Conservation (phyloP, 2,329 filamentous ascomycete genomes). For the Fusarium protoensiforme region DNA sequence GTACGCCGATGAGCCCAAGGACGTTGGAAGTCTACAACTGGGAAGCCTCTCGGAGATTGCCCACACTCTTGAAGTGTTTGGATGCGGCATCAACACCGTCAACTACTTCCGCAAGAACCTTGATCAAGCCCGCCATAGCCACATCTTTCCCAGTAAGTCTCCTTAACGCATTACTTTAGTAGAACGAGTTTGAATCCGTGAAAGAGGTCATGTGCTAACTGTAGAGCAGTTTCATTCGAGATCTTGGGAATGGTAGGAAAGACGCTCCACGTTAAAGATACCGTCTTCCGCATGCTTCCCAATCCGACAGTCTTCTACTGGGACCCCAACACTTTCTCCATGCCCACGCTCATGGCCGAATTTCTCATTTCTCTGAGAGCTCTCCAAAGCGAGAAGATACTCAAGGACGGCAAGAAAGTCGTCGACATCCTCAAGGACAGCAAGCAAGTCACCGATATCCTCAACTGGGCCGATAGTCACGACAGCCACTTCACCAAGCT, state of each 20-base stretch:
- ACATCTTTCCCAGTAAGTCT: conserved; percentile 31
- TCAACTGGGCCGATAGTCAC: conserved; percentile 19
- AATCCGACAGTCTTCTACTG: conserved; percentile 49
- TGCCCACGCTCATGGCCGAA: conserved; percentile 17
- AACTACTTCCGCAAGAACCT: conserved; percentile 42
- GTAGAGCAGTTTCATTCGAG: conserved; percentile 23
- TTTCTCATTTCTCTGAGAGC: conserved; percentile 1
- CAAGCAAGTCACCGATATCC: conserved; percentile 7
- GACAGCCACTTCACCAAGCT: conserved; percentile 21
- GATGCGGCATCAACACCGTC: conserved; percentile 50
- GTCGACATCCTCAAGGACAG: background rate
- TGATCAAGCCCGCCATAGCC: conserved; percentile 27
- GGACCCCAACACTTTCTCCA: conserved; percentile 30
- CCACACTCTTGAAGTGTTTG: conserved; percentile 52
- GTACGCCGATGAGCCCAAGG: conserved; percentile 36
- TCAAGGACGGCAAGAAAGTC: conserved; percentile 8
- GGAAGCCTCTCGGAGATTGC: conserved; percentile 49
- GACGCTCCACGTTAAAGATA: conserved; percentile 49
- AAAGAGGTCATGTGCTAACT: background rate
- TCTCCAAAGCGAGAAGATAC: background rate
- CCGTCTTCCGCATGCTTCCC: conserved; percentile 54
- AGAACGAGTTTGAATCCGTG: background rate
- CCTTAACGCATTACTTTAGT: background rate
- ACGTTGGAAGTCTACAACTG: conserved; percentile 42
- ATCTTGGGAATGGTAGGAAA: conserved; percentile 55